phyloP scores from a whole-genome alignment of 1,139 yeast species.

The Geotrichum bryndzae region DNA sequence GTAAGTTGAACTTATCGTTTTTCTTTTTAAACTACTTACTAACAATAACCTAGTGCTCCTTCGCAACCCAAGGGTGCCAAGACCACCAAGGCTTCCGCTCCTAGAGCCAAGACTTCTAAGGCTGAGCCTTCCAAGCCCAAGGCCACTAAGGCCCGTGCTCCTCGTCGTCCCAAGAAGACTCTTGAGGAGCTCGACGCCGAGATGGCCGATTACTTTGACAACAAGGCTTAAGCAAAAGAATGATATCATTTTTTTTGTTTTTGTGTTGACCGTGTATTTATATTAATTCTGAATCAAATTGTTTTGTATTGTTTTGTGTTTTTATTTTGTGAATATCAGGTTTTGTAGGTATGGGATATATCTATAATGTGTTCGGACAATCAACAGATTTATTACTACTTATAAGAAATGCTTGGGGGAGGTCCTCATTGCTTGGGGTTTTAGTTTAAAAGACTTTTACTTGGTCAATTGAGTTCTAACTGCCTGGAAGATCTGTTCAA shows the following conservation, averaged over 20 bases:
- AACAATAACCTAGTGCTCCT: conserved; percentile 23
- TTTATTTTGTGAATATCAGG: background rate
- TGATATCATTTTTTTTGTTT: conserved; percentile 8
- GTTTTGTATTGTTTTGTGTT: background rate
- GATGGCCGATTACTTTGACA: conserved; percentile 74
- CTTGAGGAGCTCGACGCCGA: conserved; percentile 89
- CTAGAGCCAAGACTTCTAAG: conserved; percentile 19
- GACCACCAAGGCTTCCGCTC: conserved; percentile 20
- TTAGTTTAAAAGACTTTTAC: background rate
- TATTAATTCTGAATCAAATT: background rate
- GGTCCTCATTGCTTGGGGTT: background rate
- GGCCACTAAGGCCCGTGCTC: conserved; percentile 29
- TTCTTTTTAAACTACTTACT: background rate
- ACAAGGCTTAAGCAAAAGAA: conserved; percentile 9
- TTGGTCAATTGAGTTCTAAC: background rate
- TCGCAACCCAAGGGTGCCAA: conserved; percentile 15
- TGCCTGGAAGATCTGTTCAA: background rate
- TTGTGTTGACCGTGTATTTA: background rate
- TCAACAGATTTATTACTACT: background rate
- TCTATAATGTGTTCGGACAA: background rate
- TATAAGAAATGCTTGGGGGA: background rate
- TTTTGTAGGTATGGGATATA: background rate
- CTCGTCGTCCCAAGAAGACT: conserved; percentile 60
- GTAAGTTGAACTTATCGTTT: conserved; percentile 25
- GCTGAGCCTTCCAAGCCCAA: conserved; percentile 8